Evolutionary conservation across 352 stramenopile genomes (phyloP).

Genomic region (Vaucheria bursata): DNA sequence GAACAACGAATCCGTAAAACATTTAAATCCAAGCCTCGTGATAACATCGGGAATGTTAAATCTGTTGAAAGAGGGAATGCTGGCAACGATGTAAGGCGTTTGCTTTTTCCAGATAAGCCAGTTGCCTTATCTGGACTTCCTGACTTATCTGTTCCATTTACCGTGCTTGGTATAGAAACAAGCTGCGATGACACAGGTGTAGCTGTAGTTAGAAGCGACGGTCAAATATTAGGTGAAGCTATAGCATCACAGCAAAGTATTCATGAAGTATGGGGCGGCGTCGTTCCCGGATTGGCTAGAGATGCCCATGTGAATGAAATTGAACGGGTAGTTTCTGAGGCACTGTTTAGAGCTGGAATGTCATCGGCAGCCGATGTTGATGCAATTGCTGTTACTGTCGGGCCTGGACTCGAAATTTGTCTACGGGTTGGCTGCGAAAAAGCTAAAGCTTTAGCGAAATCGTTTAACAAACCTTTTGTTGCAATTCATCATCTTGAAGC

Average conservation of each 20-base stretch:
- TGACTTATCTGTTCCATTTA: conserved; percentile 35
- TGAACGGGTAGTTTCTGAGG: conserved; percentile 77
- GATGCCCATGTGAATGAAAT: conserved; percentile 86
- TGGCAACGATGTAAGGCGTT: not conserved
- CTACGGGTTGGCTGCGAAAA: conserved; percentile 81
- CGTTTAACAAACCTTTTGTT: conserved; percentile 82
- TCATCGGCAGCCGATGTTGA: conserved; percentile 66
- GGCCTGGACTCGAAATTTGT: conserved; percentile 87
- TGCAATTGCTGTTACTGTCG: conserved; percentile 84
- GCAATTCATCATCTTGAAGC: conserved; percentile 95
- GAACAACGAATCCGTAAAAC: too few relatives aligned
- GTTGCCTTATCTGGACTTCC: conserved; percentile 25
- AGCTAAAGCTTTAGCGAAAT: conserved; percentile 66
- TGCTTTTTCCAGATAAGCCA: not conserved
- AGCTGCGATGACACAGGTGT: conserved; percentile 50
- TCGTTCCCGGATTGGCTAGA: conserved; percentile 87
- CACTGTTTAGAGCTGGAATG: conserved; percentile 72
- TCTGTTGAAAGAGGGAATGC: too few relatives aligned
- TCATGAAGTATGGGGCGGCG: conserved; percentile 76
- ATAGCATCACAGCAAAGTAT: conserved; percentile 56
- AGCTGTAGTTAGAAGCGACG: conserved; percentile 45
- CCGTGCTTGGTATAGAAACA: conserved; percentile 49
- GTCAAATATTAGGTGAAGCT: conserved; percentile 41
- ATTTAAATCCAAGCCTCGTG: too few relatives aligned
- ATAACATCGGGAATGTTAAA: too few relatives aligned